Evolutionary conservation across 768 basidiomycete genomes (phyloP).

Genomic region (Phanerochaete sordida): DNA sequence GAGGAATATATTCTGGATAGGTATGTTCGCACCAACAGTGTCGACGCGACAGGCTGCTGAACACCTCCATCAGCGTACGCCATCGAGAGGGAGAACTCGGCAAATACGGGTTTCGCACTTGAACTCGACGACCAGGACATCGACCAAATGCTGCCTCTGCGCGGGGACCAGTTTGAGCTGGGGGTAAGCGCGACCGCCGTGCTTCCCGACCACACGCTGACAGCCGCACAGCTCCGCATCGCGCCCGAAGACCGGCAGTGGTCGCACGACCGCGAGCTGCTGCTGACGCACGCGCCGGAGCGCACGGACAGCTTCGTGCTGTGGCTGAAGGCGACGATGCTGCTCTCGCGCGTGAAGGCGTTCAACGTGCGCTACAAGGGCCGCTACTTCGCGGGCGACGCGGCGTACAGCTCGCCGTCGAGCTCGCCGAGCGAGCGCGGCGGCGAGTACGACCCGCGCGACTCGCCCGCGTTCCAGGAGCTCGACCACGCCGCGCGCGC

Average conservation of each 20-base stretch:
- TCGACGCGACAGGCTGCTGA: too few species aligned
- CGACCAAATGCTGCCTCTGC: slow-evolving; percentile 64
- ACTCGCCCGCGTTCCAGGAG: slow-evolving; percentile 60
- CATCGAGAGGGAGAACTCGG: slow-evolving; percentile 62
- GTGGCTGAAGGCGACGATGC: slow-evolving; percentile 65
- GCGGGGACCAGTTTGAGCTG: slow-evolving; percentile 54
- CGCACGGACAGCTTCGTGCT: slow-evolving; percentile 70
- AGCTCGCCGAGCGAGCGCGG: slow-evolving; percentile 7
- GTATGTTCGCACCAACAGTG: too few species aligned
- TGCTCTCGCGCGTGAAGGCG: slow-evolving; percentile 57
- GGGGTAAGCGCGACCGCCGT: slow-evolving; percentile 44
- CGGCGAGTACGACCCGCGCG: slow-evolving; percentile 48
- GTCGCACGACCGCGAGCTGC: slow-evolving; percentile 58
- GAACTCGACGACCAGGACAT: slow-evolving; percentile 73
- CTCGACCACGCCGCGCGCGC: slow-evolving; percentile 53
- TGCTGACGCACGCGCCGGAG: slow-evolving; percentile 57
- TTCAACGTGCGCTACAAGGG: slow-evolving; percentile 69
- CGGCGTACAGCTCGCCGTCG: slow-evolving; percentile 34
- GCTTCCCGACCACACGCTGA: slow-evolving; percentile 15
- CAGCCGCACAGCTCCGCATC: not conserved
- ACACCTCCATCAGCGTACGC: slow-evolving; percentile 47
- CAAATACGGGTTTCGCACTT: slow-evolving; percentile 69
- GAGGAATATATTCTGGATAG: slow-evolving; percentile 63
- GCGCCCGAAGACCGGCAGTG: slow-evolving; percentile 51
- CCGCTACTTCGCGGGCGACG: slow-evolving; percentile 60